Evolutionary conservation across 768 basidiomycete genomes (phyloP).

Genomic region (Tephrocybe sp.): DNA sequence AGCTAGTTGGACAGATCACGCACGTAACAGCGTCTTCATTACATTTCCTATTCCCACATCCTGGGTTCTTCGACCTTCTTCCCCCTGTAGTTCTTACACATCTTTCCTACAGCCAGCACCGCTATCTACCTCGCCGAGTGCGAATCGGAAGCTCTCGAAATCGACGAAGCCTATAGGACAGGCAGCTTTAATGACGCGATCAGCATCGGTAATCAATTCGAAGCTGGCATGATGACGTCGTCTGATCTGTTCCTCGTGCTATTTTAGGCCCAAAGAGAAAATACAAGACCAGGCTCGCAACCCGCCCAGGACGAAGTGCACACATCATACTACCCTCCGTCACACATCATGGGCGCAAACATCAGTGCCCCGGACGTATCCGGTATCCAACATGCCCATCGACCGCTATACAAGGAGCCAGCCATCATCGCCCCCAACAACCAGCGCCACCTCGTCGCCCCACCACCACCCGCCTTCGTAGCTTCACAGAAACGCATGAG

Average conservation of each 20-base stretch:
- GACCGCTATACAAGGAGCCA: neutral
- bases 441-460: neutral
- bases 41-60: constrained; percentile 12
- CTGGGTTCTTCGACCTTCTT: constrained; percentile 10
- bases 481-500: constrained; percentile 6
- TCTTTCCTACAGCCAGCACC: neutral
- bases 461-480: constrained; percentile 2
- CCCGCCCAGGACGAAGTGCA: constrained; percentile 1
- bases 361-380: constrained; percentile 8
- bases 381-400: neutral
- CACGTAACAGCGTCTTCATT: constrained; percentile 12
- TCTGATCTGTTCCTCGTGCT: neutral
- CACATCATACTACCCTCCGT: neutral
- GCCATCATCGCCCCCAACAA: neutral
- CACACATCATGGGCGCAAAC: constrained; percentile 12
- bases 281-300: neutral
- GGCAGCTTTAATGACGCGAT: neutral
- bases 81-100: constrained; percentile 7
- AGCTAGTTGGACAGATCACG: neutral
- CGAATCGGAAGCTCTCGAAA: constrained; percentile 14
- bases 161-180: constrained; percentile 13
- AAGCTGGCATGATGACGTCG: constrained; percentile 5
- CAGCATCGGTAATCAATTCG: constrained; percentile 12
- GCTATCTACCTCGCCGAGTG: constrained; percentile 14
- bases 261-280: constrained; percentile 4